These are phyloP conservation scores for Neocallimastix lanati DNA, from an alignment of 192 early-diverging fungal species.

Conservation along the genomic window DNA sequence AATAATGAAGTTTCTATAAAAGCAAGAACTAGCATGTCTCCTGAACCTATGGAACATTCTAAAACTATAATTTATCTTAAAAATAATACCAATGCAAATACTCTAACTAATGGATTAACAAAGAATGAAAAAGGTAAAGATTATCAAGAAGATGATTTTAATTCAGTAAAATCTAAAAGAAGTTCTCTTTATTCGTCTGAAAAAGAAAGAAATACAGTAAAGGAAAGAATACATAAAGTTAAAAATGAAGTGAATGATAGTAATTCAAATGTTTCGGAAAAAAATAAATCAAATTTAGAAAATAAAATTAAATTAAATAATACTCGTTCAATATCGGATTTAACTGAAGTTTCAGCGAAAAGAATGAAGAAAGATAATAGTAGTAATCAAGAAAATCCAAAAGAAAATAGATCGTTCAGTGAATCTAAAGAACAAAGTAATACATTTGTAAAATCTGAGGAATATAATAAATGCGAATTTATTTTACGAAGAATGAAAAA, in stretches of 20 bases:
- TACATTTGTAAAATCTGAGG: background rate
- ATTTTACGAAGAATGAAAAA: constrained; percentile 33
- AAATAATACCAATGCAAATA: background rate
- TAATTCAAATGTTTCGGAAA: no score
- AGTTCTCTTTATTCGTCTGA: background rate
- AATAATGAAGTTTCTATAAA: background rate
- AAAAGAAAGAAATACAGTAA: background rate
- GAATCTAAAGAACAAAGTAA: no score
- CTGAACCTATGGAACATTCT: background rate
- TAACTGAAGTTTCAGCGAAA: background rate
- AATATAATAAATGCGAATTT: background rate
- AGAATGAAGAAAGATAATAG: background rate
- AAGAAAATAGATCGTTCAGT: no score
- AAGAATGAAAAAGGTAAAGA: background rate
- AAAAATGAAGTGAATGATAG: background rate
- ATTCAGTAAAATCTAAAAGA: background rate
- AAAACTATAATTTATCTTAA: background rate
- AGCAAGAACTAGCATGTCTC: background rate
- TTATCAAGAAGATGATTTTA: background rate
- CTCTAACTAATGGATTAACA: no score
- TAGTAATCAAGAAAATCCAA: no score
- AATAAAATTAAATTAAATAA: background rate
- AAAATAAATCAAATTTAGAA: background rate
- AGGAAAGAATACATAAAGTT: background rate
- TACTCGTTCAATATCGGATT: background rate